Conservation (phyloP, 768 basidiomycete species). For the Calocera cornea region DNA sequence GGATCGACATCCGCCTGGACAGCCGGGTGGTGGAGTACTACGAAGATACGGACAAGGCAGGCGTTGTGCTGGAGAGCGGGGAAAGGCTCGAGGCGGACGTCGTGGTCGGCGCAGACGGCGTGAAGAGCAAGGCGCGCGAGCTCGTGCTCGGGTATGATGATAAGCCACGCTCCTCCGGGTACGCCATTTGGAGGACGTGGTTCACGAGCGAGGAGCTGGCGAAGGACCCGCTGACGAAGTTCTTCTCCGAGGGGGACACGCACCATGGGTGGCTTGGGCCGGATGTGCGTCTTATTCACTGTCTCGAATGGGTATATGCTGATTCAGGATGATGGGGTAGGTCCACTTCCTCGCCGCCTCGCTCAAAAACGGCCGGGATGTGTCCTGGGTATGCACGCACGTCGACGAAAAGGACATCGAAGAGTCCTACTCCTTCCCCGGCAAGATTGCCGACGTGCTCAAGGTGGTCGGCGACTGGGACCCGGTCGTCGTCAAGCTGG, state of each 20-base stretch:
- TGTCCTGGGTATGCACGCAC: conserved; percentile 7
- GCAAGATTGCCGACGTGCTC: conserved; percentile 8
- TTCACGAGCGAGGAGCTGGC: conserved; percentile 7
- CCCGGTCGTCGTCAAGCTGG: conserved; percentile 5
- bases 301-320: background rate
- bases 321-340: too few relatives aligned
- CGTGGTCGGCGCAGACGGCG: conserved; percentile 8
- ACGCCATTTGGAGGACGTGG: conserved; percentile 12
- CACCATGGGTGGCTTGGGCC: conserved; percentile 9
- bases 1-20: background rate
- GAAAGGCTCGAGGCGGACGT: conserved; percentile 4
- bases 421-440: conserved; percentile 8
- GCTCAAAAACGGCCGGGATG: conserved; percentile 7
- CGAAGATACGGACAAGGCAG: conserved; percentile 4
- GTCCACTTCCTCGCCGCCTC: conserved; percentile 11
- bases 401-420: conserved; percentile 8
- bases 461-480: conserved; percentile 10
- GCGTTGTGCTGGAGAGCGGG: conserved; percentile 3
- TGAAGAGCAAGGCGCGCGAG: conserved; percentile 10
- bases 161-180: conserved; percentile 9
- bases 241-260: conserved; percentile 6
- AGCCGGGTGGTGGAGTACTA: background rate
- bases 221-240: conserved; percentile 5
- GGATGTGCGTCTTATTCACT: background rate
- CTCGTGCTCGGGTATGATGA: conserved; percentile 11